Percentiles rank a stretch among this genome's conserved stretches.
phyloP scores from a whole-genome alignment of 169 alveolate genomes.

The Plasmodium malariae region DNA sequence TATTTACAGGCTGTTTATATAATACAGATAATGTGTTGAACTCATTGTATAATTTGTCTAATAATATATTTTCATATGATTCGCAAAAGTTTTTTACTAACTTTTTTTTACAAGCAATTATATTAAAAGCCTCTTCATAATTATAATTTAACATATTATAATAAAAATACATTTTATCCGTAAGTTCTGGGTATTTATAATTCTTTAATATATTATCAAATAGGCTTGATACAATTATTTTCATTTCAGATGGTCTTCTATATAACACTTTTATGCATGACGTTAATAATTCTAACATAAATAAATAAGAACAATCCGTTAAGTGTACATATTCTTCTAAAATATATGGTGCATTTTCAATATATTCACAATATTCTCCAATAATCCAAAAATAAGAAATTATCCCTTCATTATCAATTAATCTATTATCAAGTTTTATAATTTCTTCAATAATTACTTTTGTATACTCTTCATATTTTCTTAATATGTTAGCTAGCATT shows the following conservation, averaged over 20 bases:
- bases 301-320: slow-evolving; percentile 81
- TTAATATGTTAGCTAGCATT: slow-evolving; percentile 87
- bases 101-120: slow-evolving; percentile 72
- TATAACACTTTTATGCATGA: slow-evolving; percentile 92
- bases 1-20: slow-evolving; percentile 68
- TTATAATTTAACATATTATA: slow-evolving; percentile 66
- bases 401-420: slow-evolving; percentile 70
- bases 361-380: slow-evolving; percentile 85
- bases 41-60: slow-evolving; percentile 68
- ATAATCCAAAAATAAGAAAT: slow-evolving; percentile 77
- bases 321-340: slow-evolving; percentile 85
- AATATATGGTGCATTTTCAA: slow-evolving; percentile 87
- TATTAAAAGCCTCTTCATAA: slow-evolving; percentile 77
- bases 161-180: slow-evolving; percentile 73
- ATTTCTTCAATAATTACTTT: slow-evolving; percentile 82
- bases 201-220: slow-evolving; percentile 85
- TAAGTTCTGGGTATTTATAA: slow-evolving; percentile 66
- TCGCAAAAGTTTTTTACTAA: slow-evolving; percentile 74
- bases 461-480: slow-evolving; percentile 88
- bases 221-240: slow-evolving; percentile 86
- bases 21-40: slow-evolving; percentile 72
- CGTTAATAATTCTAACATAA: slow-evolving; percentile 88
- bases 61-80: slow-evolving; percentile 68
- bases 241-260: slow-evolving; percentile 97
- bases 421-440: slow-evolving; percentile 76